Conservation (phyloP, 371 early-diverging fungal genomes). For the Mucor mucedo region DNA sequence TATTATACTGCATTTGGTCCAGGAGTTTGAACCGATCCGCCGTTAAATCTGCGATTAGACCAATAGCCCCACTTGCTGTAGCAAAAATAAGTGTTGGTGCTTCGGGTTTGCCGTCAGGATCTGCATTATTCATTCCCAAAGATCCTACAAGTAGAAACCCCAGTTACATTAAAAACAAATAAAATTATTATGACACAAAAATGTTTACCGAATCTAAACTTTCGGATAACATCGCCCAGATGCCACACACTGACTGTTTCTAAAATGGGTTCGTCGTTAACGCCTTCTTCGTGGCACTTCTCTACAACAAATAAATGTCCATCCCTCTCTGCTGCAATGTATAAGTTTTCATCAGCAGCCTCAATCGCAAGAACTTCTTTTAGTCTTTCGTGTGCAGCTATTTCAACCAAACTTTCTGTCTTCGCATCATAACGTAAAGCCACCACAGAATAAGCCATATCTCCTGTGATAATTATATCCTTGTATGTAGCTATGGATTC, state of each 20-base stretch:
- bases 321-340: slow-evolving; percentile 66
- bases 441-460: slow-evolving; percentile 38
- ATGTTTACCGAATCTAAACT: slow-evolving; percentile 72
- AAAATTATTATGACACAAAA: not conserved
- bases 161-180: too few species aligned
- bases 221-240: slow-evolving; percentile 84
- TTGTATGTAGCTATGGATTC: slow-evolving; percentile 33
- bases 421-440: slow-evolving; percentile 56
- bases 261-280: slow-evolving; percentile 61
- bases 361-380: slow-evolving; percentile 74
- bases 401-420: slow-evolving; percentile 60
- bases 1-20: slow-evolving; percentile 72
- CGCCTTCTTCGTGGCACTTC: slow-evolving; percentile 47
- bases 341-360: slow-evolving; percentile 61
- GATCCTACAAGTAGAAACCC: slow-evolving; percentile 53
- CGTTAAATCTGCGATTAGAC: slow-evolving; percentile 76
- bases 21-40: slow-evolving; percentile 68
- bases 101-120: slow-evolving; percentile 58
- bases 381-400: slow-evolving; percentile 68
- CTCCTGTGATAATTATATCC: slow-evolving; percentile 38
- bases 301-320: slow-evolving; percentile 70
- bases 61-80: slow-evolving; percentile 82
- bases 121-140: slow-evolving; percentile 72
- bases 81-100: slow-evolving; percentile 71
- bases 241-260: slow-evolving; percentile 78